Conservation (phyloP, 352 stramenopile species). For the Phytophthora capsici region DNA sequence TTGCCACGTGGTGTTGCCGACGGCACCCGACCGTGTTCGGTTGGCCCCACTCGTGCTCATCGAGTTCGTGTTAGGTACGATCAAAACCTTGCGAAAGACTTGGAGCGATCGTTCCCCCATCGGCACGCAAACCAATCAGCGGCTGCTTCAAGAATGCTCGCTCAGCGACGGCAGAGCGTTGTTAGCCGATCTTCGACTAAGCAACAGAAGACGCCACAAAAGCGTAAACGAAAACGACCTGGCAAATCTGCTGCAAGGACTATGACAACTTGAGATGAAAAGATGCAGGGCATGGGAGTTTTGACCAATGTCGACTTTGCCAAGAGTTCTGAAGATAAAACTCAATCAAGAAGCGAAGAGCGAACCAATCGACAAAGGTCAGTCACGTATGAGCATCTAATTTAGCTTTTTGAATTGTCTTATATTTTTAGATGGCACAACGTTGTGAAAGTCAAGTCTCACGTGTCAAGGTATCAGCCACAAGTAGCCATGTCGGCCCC, state of each 20-base stretch:
- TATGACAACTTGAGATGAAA: constrained; percentile 24
- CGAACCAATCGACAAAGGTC: constrained; percentile 19
- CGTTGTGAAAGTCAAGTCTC: not conserved
- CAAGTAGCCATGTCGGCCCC: constrained; percentile 35
- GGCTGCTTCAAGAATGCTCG: constrained; percentile 26
- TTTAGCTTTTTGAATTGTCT: constrained; percentile 27
- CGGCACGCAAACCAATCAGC: constrained; percentile 45
- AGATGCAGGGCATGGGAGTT: constrained; percentile 12
- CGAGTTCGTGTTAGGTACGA: constrained; percentile 56
- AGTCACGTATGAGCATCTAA: constrained; percentile 32
- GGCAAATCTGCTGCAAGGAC: constrained; percentile 26
- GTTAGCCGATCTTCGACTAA: constrained; percentile 22
- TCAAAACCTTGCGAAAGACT: constrained; percentile 47
- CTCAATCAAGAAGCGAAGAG: constrained; percentile 18
- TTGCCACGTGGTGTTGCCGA: constrained; percentile 73
- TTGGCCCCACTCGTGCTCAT: constrained; percentile 48
- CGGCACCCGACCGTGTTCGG: constrained; percentile 48
- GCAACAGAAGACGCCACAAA: constrained; percentile 38
- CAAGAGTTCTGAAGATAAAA: not conserved
- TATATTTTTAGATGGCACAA: constrained; percentile 36
- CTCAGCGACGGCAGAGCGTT: constrained; percentile 13
- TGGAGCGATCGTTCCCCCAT: constrained; percentile 61
- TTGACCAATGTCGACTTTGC: constrained; percentile 7
- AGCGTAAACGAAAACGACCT: constrained; percentile 45
- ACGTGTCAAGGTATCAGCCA: not conserved